Percentiles rank a stretch among this genome's conserved stretches.
Evolutionary conservation across 345 rosid genomes (phyloP).

Genomic region (Citrus trifoliata): DNA sequence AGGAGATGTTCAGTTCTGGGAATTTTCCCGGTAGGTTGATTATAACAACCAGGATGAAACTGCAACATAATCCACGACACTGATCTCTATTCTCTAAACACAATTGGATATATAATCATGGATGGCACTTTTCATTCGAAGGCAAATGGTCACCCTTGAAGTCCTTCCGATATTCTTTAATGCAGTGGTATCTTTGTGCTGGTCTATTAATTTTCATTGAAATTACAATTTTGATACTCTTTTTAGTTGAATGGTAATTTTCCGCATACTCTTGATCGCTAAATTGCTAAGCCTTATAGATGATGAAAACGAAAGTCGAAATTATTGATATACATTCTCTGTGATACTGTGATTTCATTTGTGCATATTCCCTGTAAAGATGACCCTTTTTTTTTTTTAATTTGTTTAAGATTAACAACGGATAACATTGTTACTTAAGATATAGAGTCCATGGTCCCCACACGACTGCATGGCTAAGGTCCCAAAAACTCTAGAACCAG

Average conservation of each 20-base stretch:
- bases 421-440: too few species aligned
- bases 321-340: too few species aligned
- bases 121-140: not conserved
- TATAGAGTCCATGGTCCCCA: too few species aligned
- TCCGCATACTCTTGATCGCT: not conserved
- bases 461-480: too few species aligned
- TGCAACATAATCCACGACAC: not conserved
- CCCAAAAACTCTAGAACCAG: too few species aligned
- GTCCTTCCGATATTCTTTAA: not conserved
- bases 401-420: too few species aligned
- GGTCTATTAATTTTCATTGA: not conserved
- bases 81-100: not conserved
- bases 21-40: not conserved
- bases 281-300: too few species aligned
- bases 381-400: too few species aligned
- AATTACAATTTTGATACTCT: not conserved
- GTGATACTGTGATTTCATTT: too few species aligned
- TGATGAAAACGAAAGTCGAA: too few species aligned
- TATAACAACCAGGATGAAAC: not conserved
- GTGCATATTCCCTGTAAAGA: too few species aligned
- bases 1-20: not conserved
- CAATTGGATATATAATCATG: not conserved
- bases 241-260: too few species aligned
- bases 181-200: not conserved
- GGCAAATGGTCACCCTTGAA: not conserved